Base-by-base conservation (phyloP, 1,284 basidiomycete genomes). In the Trametes versicolor region DNA sequence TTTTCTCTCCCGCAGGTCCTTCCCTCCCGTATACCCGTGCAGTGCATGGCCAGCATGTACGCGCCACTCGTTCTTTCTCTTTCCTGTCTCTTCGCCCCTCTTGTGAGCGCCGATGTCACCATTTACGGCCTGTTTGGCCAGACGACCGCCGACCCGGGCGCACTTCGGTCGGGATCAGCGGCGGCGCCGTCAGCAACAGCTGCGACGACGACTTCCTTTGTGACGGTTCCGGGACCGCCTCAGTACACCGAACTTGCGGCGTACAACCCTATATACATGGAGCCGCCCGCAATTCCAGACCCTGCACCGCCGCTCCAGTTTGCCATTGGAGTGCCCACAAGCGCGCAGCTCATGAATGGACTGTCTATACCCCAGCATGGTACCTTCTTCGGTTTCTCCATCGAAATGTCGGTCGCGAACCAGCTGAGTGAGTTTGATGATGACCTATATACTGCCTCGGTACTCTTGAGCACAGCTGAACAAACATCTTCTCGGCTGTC, bases 371-470 rank as follows among this genome's bases (percentile, higher is more conserved):
- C 79, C 7, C 85, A 87, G 68, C 76, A 78, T 47, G 89, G 89
- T 19, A 82, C 85, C 41, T 92, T 92, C 71, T 80, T 88, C 58
- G 91, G 91, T 0, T 91, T 92, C 71, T 90, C 87, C 3, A 82
- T 94, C 58, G 91, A 93, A 75, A 83, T 92, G 81, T 90, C 88
- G 36, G 88, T 93, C 15, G 85, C 85, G 2, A 84, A 85, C 67
- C 85, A 87, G 77, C 78, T 91, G 58, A 70, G 69, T 70, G 57
- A 68, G 69, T 67, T 32, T 32, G 29, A 32, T 32, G 4, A 4
- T 32, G 15, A 13, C 25, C 50, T 17, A 29, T n/a, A 15, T n/a
- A 10, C 8, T 47, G 39, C 29, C 15, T 7, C 15, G 12, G 12
- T 13, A 13, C 17, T 19, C 49, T 4, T 15, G 49, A n/a, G 19